Conservation (phyloP, 1,139 yeast genomes). For the Protomyces lactucae-debilis region DNA sequence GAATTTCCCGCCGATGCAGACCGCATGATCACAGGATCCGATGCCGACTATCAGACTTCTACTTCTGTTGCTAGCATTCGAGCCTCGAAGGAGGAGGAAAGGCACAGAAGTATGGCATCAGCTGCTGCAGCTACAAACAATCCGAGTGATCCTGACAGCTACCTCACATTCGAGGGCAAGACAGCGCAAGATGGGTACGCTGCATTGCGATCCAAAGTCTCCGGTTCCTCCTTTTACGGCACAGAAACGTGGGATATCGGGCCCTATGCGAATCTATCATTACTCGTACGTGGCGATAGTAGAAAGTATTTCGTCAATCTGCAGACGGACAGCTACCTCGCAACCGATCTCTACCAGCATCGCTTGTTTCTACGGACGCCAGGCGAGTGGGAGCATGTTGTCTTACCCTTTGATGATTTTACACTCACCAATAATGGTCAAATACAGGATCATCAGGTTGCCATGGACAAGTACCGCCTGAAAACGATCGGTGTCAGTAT, state of each 20-base stretch:
- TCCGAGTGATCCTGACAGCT: not conserved
- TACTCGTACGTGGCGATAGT: conserved; percentile 70
- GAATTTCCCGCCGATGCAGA: conserved; percentile 6
- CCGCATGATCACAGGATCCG: conserved; percentile 14
- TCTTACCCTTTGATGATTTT: conserved; percentile 53
- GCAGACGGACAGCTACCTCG: conserved; percentile 60
- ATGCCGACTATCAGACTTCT: conserved; percentile 13
- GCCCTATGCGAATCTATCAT: conserved; percentile 52
- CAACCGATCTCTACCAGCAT: conserved; percentile 79
- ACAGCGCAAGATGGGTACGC: conserved; percentile 57
- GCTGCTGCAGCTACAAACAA: not conserved
- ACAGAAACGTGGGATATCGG: conserved; percentile 56
- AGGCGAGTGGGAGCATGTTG: conserved; percentile 62
- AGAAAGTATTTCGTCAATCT: conserved; percentile 73
- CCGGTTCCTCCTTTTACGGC: conserved; percentile 35
- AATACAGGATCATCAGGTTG: conserved; percentile 60
- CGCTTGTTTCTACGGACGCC: conserved; percentile 59
- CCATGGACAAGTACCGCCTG: conserved; percentile 60
- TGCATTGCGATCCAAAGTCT: conserved; percentile 75
- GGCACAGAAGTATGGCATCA: not conserved
- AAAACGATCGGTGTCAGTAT: conserved; percentile 76
- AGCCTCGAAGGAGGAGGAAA: not conserved
- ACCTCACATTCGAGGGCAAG: conserved; percentile 14
- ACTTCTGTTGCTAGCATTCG: conserved; percentile 3
- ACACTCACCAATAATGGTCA: conserved; percentile 80